These are phyloP conservation scores for Toxicodendron radicans DNA, from an alignment of 345 rosid genomes.

Conservation along the genomic window DNA sequence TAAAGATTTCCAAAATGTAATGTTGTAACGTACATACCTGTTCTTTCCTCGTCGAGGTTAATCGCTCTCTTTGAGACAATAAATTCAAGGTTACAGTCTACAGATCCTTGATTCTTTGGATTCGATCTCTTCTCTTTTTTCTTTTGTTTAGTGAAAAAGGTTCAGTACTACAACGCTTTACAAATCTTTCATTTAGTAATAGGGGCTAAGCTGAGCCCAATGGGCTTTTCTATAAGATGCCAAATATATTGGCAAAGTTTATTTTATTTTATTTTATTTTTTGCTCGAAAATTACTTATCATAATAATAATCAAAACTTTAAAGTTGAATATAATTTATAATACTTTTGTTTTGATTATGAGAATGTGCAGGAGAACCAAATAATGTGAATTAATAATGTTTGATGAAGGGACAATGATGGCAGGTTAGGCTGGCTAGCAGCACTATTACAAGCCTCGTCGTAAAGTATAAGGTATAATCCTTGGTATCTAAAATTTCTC, in stretches of 20 bases:
- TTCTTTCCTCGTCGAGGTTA: conserved; percentile 4
- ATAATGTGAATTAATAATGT: not conserved
- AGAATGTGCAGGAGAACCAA: not conserved
- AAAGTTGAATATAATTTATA: not conserved
- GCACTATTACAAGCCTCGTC: too few relatives aligned
- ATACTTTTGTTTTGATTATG: not conserved
- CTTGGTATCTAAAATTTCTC: not conserved
- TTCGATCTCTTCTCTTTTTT: not conserved
- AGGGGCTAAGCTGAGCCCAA: not conserved
- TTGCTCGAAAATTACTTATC: too few relatives aligned
- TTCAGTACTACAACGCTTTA: too few relatives aligned
- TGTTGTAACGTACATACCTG: not conserved
- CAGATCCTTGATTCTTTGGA: not conserved
- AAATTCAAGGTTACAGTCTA: conserved; percentile 3
- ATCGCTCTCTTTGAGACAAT: not conserved
- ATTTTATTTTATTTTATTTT: too few relatives aligned
- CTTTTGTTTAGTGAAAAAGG: not conserved
- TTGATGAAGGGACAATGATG: too few relatives aligned
- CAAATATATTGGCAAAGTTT: too few relatives aligned
- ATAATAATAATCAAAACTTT: too few relatives aligned
- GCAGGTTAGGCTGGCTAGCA: too few relatives aligned
- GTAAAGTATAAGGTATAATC: too few relatives aligned
- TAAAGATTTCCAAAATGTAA: not conserved
- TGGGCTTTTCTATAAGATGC: not conserved
- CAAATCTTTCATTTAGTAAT: not conserved